Percentiles rank a stretch among this genome's conserved stretches.
Conservation (phyloP, 2,329 filamentous ascomycete genomes). For the Pestalotiopsis sp. region DNA sequence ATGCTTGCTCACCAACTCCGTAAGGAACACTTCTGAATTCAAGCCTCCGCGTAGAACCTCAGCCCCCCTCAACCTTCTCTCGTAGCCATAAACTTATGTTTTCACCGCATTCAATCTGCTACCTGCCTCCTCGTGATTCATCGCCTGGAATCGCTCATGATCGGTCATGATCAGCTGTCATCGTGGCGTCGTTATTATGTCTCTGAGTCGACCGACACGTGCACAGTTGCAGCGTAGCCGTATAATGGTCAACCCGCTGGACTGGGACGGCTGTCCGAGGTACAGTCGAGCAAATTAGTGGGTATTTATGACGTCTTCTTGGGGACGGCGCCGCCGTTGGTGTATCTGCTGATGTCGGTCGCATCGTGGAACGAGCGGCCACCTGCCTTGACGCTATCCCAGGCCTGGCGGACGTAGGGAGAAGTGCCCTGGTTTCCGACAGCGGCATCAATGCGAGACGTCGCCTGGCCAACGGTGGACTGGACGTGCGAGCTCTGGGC, state of each 20-base stretch:
- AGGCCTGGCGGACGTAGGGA: conserved; percentile 75
- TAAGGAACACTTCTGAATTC: neutral
- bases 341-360: conserved; percentile 78
- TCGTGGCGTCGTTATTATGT: neutral
- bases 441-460: conserved; percentile 76
- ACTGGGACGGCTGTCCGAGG: neutral
- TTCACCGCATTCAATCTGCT: neutral
- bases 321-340: conserved; percentile 57
- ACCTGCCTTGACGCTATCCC: conserved; percentile 76
- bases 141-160: neutral
- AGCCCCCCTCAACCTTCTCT: neutral
- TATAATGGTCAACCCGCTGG: neutral
- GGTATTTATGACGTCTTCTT: conserved; percentile 67
- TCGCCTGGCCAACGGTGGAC: conserved; percentile 72
- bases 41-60: neutral
- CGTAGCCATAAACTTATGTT: neutral
- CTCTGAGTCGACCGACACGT: neutral
- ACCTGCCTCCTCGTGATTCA: neutral
- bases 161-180: neutral
- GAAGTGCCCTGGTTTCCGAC: conserved; percentile 87
- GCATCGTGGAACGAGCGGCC: conserved; percentile 75
- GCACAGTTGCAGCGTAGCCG: neutral
- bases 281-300: neutral
- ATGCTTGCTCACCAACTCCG: conserved; percentile 7
- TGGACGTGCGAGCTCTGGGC: conserved; percentile 94